Evolutionary conservation across 2,329 filamentous ascomycete genomes (phyloP).

Genomic region (Fusarium concolor): DNA sequence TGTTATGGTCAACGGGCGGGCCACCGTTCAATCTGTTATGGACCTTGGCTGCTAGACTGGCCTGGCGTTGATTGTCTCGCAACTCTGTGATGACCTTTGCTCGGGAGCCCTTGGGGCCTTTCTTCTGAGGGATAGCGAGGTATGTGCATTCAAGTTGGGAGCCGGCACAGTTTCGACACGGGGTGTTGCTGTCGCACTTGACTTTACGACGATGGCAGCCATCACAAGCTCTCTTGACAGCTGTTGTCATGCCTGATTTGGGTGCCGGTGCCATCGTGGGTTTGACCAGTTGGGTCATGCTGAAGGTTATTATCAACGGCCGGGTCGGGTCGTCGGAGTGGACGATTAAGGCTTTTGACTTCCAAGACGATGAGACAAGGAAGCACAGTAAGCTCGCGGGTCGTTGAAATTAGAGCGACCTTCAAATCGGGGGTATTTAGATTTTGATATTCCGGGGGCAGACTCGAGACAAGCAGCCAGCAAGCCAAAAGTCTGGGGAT

Average conservation of each 20-base stretch:
- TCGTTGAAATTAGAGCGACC: conserved; percentile 5
- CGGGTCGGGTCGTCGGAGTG: conserved; percentile 19
- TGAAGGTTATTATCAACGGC: conserved; percentile 17
- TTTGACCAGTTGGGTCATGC: background rate
- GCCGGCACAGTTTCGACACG: conserved; percentile 77
- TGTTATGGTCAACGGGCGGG: conserved; percentile 58
- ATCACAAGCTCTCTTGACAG: conserved; percentile 74
- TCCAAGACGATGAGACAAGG: conserved; percentile 8
- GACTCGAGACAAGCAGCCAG: conserved; percentile 20
- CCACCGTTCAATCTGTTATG: conserved; percentile 70
- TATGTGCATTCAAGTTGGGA: conserved; percentile 78
- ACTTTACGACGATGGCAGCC: conserved; percentile 81
- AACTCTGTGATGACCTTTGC: conserved; percentile 82
- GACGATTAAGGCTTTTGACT: conserved; percentile 26
- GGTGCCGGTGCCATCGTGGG: background rate
- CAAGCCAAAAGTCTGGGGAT: conserved; percentile 47
- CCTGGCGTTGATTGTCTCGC: conserved; percentile 75
- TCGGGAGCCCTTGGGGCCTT: conserved; percentile 78
- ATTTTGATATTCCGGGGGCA: conserved; percentile 23
- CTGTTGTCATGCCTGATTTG: conserved; percentile 55
- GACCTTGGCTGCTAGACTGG: conserved; percentile 70
- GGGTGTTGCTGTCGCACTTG: conserved; percentile 77
- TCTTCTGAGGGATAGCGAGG: conserved; percentile 80
- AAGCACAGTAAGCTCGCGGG: conserved; percentile 12
- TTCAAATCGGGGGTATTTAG: conserved; percentile 21